Evolutionary conservation across 2,329 filamentous ascomycete species (phyloP), one percentile per base, ranked within the genome.

Genomic region (Trichoderma sp.): DNA sequence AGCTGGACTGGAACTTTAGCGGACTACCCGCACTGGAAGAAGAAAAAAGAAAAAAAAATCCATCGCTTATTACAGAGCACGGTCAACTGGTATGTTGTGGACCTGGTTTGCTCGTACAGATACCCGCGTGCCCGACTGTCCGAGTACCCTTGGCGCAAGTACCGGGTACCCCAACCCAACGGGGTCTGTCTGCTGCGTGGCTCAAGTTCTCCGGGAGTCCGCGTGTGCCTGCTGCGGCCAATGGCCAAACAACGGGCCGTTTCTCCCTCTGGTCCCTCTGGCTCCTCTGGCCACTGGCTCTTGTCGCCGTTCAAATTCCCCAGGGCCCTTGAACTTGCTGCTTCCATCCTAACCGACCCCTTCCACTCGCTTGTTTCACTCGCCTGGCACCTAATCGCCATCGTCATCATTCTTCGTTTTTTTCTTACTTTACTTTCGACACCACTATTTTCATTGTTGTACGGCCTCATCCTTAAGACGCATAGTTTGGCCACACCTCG

Each of bases 301-400:
- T 47, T 61, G n/a, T 61, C 18, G 28, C 56, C 56, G 1, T 9
- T 57, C 47, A 21, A 62, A 64, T 34, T 30, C 32, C 66, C 43
- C 34, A 70, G 32, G 18, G 32, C 30, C 63, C 30, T 66, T 51
- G 63, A 71, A 57, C 39, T 36, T 68, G 26, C 51, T 61, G n/a
- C 63, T 63, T 63, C 21, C 53, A 56, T 71, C 69, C 61, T 28
- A 56, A 56, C 56, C 63, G 65, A 57, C 70, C 53, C 39, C 64
- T 71, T 71, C 63, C 70, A 69, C 30, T 71, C 70, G 70, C 70
- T 71, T 68, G 62, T 71, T 70, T 70, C 57, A 67, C 64, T 57
- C 51, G 24, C 51, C 32, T 57, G 53, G 39, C 39, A 32, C 18
- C n/a, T 30, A 18, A 57, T 67, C 64, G 64, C 64, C 64, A 24